Conservation (phyloP, 805 yeast genomes). For the Debaryomyces castellii region DNA sequence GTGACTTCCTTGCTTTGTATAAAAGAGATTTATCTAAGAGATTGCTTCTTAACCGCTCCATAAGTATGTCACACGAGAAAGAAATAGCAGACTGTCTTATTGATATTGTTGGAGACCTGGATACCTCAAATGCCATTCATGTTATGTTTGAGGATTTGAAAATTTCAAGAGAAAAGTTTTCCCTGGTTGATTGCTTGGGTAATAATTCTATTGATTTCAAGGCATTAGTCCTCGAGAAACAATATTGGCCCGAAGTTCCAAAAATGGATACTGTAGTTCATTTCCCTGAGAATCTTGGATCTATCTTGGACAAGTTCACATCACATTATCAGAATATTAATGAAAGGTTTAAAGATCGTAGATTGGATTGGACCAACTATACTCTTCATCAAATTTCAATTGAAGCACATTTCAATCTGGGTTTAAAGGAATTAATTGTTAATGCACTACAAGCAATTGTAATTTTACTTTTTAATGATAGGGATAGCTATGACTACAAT, state of each 20-base stretch:
- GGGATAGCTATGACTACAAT: slow-evolving; percentile 14
- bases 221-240: slow-evolving; percentile 32
- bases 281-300: slow-evolving; percentile 22
- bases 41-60: slow-evolving; percentile 24
- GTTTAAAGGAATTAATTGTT: slow-evolving; percentile 31
- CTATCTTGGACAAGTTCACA: slow-evolving; percentile 19
- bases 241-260: slow-evolving; percentile 43
- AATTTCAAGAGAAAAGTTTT: slow-evolving; percentile 17
- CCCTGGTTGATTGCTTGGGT: slow-evolving; percentile 1
- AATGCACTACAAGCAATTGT: slow-evolving; percentile 47
- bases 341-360: slow-evolving; percentile 22
- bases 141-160: slow-evolving; percentile 36
- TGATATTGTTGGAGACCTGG: slow-evolving; percentile 30
- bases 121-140: slow-evolving; percentile 24
- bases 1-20: slow-evolving; percentile 28
- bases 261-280: slow-evolving; percentile 16
- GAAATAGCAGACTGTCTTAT: slow-evolving; percentile 23
- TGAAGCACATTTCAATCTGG: slow-evolving; percentile 27
- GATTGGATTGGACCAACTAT: slow-evolving; percentile 41
- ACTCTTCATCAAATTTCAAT: slow-evolving; percentile 42
- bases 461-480: slow-evolving; percentile 35
- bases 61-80: slow-evolving; percentile 18
- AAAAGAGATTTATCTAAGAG: slow-evolving; percentile 38
- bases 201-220: slow-evolving; percentile 20
- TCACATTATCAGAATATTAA: slow-evolving; percentile 16